Evolutionary conservation across 139 green algal species (phyloP).

Genomic region (Spirogloea muscicola): DNA sequence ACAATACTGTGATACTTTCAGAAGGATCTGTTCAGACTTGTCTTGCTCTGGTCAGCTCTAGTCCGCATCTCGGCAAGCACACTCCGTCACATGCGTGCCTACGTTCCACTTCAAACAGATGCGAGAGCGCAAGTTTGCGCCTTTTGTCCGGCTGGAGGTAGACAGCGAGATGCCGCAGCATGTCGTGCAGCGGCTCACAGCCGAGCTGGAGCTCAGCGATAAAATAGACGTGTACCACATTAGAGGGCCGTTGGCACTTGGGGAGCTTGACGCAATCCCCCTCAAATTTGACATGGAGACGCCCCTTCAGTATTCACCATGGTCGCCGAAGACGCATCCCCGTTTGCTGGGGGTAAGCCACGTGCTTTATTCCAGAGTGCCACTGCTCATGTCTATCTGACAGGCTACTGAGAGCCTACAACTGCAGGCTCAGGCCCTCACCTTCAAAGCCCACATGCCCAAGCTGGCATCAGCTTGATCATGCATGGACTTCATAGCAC

Average conservation of each 20-base stretch:
- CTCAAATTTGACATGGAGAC: slow-evolving; percentile 27
- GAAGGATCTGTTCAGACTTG: too few relatives aligned
- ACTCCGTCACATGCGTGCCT: too few relatives aligned
- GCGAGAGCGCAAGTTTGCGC: slow-evolving; percentile 54
- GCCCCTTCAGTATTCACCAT: slow-evolving; percentile 26
- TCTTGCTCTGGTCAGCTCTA: too few relatives aligned
- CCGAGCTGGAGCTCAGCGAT: slow-evolving; percentile 42
- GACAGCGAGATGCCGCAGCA: slow-evolving; percentile 49
- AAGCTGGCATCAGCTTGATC: not conserved
- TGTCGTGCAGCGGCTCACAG: slow-evolving; percentile 36
- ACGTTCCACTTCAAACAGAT: too few relatives aligned
- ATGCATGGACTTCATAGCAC: not conserved
- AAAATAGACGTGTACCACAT: slow-evolving; percentile 45
- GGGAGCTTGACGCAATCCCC: slow-evolving; percentile 45
- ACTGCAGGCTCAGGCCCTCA: too few relatives aligned
- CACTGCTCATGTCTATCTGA: too few relatives aligned
- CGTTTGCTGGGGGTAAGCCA: slow-evolving; percentile 26
- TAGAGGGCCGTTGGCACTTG: slow-evolving; percentile 43
- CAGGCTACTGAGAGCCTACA: too few relatives aligned
- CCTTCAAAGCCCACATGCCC: not conserved
- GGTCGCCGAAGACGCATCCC: slow-evolving; percentile 29
- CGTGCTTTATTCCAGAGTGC: too few relatives aligned
- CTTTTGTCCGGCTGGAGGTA: slow-evolving; percentile 61
- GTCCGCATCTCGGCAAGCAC: too few relatives aligned
- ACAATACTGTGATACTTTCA: too few relatives aligned